Evolutionary conservation across 148 eudicot genomes (phyloP), one percentile per base, ranked within the genome.

Genomic region (Gaultheria prostrata): DNA sequence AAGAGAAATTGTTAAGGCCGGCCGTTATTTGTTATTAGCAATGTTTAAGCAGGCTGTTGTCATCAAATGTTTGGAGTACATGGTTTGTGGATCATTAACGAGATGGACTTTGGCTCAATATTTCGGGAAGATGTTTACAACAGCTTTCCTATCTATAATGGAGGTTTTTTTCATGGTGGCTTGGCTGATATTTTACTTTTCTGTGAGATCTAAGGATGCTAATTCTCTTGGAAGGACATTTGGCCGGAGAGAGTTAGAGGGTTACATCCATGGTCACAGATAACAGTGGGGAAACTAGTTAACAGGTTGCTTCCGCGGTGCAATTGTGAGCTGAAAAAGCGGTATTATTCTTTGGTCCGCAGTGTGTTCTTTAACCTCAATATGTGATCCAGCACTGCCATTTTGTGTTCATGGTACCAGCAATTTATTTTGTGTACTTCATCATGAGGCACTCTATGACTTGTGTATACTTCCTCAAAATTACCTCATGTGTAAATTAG

Each of bases 111-210:
- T 95, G 82, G 86, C 91, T 78, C 83, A 82, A 48, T 54, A 89
- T 10, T 88, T 87, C 51, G 95, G 98, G 67, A 91, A 87, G 43
- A 79, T 89, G 11, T 65, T 91, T 86, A 89, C 92, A 26, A 59
- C 89, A 39, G 70, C 91, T 74, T 86, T 93, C 59, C 98, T 91
- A 86, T 91, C 94, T 1, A 67, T 89, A 71, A 85, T 92, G 82
- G 98, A 96, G 88, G 95, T 96, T 46, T 94, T 91, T 89, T 96
- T 94, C 82, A 93, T 92, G 94, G 95, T 96, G 77, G 93, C 91
- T 15, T 94, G 99, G 98, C 83, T 96, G 87, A 46, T 92, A 74
- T 90, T 86, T 87, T 95, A 94, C 93, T 85, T 94, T 69, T 88
- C 96, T 13, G 93, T 93, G 21, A 93, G 91, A 85, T 88, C 84